These are phyloP conservation scores for Camellia lanceoleosa DNA, from an alignment of 148 eudicot genomes.

Conservation along the genomic window DNA sequence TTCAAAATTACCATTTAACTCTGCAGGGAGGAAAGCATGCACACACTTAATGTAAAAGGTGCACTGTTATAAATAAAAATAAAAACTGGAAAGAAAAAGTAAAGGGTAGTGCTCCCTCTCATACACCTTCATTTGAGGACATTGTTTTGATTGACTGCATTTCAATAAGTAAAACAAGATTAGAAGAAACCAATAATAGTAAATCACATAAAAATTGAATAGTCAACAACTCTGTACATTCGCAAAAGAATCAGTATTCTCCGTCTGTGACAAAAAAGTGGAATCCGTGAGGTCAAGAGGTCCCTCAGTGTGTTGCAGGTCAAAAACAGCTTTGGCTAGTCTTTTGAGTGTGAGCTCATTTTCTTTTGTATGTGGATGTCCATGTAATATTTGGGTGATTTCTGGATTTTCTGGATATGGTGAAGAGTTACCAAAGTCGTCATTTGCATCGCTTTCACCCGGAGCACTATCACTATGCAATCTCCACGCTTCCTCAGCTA, in stretches of 20 bases:
- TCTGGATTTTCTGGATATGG: constrained; percentile 11
- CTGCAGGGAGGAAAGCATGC: constrained; percentile 21
- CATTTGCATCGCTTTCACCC: constrained; percentile 9
- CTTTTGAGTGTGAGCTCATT: constrained; percentile 22
- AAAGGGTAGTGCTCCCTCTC: background rate
- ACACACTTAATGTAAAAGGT: background rate
- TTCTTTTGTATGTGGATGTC: constrained; percentile 17
- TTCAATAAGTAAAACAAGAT: constrained; percentile 1
- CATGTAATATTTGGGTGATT: constrained; percentile 10
- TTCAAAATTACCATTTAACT: constrained; percentile 15
- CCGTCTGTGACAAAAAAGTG: background rate
- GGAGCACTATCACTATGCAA: constrained; percentile 9
- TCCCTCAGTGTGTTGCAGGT: constrained; percentile 24
- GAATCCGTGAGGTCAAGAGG: constrained; percentile 12
- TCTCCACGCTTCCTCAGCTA: constrained; percentile 20
- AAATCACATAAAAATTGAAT: background rate
- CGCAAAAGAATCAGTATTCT: constrained; percentile 18
- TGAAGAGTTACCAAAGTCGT: constrained; percentile 15
- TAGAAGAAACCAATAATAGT: constrained; percentile 6
- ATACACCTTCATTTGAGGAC: constrained; percentile 25
- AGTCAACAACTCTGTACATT: constrained; percentile 8
- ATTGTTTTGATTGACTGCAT: constrained; percentile 17
- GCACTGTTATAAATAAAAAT: background rate
- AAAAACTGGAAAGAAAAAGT: background rate
- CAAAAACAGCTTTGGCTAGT: constrained; percentile 27